Evolutionary conservation across 805 yeast genomes (phyloP), one percentile per base, ranked within the genome.

Genomic region (Ogataea chonburiensis): DNA sequence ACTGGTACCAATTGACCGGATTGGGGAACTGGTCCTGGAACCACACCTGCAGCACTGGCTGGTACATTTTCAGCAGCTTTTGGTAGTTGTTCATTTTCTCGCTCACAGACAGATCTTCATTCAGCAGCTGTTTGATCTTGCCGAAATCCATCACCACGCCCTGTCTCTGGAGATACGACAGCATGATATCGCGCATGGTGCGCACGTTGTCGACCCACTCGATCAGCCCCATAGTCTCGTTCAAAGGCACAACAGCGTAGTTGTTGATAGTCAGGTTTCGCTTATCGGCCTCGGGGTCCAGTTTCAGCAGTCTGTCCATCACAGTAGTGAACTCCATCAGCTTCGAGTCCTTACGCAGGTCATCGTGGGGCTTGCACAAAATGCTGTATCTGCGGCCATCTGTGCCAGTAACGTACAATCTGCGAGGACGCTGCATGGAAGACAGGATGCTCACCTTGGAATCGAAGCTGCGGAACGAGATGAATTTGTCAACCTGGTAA

Each of bases 281-380:
- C 43, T 79, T 78, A 31, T 81, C 73, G 0, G 97, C 80, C 31
- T 82, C 95, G 10, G 73, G 70, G 51, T 83, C 84, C 13, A 72
- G 70, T 14, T 67, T 61, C 38, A 93, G 65, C 19, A 93, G 56
- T 47, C 86, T 75, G 55, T 89, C 89, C 58, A 93, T 78, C 60
- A 88, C 82, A 1, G 86, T 77, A 0, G 97, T 86, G 50, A 93
- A 82, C 50, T 94, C 93, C 84, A 88, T 84, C 34, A 91, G 76
- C 50, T 95, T 84, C 4, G 96, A 93, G 66, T 94, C 99, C 54
- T 94, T 94, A 46, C 98, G 67, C 13, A 94, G 80, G 63, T 93
- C 98, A 60, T 93, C 99, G 44, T 79, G 74, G 7, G 81, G 79
- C 55, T 93, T 93, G 50, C 95, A 81, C 63, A 93, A 70, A 11